Base-by-base conservation (phyloP, 257 asterid species). In the Dorcoceras hygrometricum region DNA sequence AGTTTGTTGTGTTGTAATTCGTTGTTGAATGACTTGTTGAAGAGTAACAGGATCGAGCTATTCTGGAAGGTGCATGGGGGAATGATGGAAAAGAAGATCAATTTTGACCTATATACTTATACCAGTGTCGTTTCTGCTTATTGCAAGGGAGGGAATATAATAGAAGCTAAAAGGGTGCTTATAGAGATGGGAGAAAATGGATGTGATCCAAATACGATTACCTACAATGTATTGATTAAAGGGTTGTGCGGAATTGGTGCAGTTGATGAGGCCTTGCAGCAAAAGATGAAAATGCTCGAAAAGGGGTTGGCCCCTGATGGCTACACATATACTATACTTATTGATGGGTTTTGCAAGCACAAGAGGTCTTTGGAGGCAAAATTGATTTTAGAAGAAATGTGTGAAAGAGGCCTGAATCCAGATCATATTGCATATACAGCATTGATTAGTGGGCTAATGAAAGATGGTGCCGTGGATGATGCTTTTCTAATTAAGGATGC, bases 1-100 rank as follows among this genome's bases (percentile, higher is more conserved):
- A 89, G 90, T 81, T 77, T 87, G 78, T 65, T 91, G 82, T 85
- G 96, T 76, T 87, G 96, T 76, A 91, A 91, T 84, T 82, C 91
- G 24, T 78, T 91, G 81, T 63, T 91, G 85, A 89, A 85, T 67
- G 96, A 89, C 73, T 78, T 89, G 73, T 69, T 87, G 73, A 85
- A 69, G 71, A 59, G 80, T 59, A 83, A 80, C 75, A 87, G 71
- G 66, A 72, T 77, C 86, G 91, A 82, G 71, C 74, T 85, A 76
- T 87, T 91, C 70, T 89, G 93, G 95, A 81, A 83, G 72, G 86
- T 87, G 29, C 80, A 76, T 64, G 76, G 59, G 19, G 89, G 79
- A 65, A 87, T 89, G 95, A 54, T 77, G 71, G 83, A 77, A 71
- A 79, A 66, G 46, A 73, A 73, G 73, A 74, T 85, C 14, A 73